Conservation (phyloP, 441 rosid genomes). For the Corymbia calophylla region DNA sequence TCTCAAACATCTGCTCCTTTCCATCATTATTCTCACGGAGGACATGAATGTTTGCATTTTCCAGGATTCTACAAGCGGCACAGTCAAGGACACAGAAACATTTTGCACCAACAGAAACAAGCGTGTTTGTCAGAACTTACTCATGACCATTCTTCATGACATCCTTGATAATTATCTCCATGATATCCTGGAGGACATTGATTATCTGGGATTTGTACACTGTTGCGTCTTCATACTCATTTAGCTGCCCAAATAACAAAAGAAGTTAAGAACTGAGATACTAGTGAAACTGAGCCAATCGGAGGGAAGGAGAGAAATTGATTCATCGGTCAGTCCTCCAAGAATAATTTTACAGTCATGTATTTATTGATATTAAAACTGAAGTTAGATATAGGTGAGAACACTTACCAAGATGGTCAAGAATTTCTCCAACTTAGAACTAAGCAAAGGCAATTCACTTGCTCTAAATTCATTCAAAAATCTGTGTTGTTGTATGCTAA, state of each 20-base stretch:
- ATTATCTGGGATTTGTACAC: constrained; percentile 60
- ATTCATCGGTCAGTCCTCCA: neutral
- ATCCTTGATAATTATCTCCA: constrained; percentile 79
- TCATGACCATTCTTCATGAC: constrained; percentile 60
- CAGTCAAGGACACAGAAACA: constrained; percentile 3
- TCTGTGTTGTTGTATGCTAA: constrained; percentile 33
- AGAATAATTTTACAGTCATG: neutral
- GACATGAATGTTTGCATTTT: constrained; percentile 26
- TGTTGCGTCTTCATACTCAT: constrained; percentile 29
- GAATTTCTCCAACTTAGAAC: constrained; percentile 77
- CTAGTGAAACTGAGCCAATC: neutral
- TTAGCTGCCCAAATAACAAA: constrained; percentile 37
- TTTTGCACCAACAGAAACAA: neutral
- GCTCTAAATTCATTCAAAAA: constrained; percentile 60
- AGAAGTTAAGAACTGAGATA: constrained; percentile 2
- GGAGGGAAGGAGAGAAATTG: neutral
- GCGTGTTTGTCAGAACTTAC: constrained; percentile 48
- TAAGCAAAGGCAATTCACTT: constrained; percentile 76
- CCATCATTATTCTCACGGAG: constrained; percentile 12
- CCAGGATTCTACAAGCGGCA: constrained; percentile 42
- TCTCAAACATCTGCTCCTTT: constrained; percentile 78
- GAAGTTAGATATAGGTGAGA: neutral
- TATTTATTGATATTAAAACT: neutral
- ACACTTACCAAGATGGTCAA: constrained; percentile 58
- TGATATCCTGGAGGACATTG: constrained; percentile 88